A percentile compares a stretch with the other conserved stretches of the same genome.
phyloP scores from a whole-genome alignment of 2,329 filamentous ascomycete genomes.

The Mariannaea elegans region DNA sequence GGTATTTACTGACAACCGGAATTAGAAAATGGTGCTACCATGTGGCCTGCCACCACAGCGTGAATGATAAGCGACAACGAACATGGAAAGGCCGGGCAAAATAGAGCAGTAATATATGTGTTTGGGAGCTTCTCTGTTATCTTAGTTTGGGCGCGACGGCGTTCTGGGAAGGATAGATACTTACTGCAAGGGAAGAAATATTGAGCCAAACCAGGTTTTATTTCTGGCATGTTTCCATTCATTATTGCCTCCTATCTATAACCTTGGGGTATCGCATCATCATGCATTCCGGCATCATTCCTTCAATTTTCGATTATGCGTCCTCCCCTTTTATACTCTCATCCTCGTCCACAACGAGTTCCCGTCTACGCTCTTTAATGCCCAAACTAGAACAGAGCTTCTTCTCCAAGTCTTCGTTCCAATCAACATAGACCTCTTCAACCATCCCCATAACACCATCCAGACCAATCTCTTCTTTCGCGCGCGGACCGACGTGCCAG shows the following conservation, averaged over 20 bases:
- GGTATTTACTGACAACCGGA: constrained; percentile 14
- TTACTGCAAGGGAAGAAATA: constrained; percentile 30
- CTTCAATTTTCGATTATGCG: neutral
- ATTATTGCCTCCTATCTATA: neutral
- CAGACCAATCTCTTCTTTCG: constrained; percentile 84
- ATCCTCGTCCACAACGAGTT: constrained; percentile 36
- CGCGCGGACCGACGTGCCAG: constrained; percentile 86
- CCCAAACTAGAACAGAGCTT: constrained; percentile 71
- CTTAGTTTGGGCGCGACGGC: constrained; percentile 26
- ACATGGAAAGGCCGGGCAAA: neutral
- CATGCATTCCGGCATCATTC: constrained; percentile 9
- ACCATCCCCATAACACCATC: constrained; percentile 78
- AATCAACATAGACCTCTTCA: constrained; percentile 65
- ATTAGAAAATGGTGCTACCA: constrained; percentile 73
- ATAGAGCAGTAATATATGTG: too few relatives aligned
- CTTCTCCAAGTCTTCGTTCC: constrained; percentile 63
- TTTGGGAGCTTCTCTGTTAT: too few relatives aligned
- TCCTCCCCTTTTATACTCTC: constrained; percentile 33
- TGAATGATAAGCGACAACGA: constrained; percentile 53
- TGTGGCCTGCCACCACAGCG: constrained; percentile 65
- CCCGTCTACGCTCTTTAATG: constrained; percentile 46
- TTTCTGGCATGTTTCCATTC: neutral
- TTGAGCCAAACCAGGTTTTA: constrained; percentile 2
- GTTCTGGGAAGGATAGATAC: constrained; percentile 32
- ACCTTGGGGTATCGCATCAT: constrained; percentile 33